Base-by-base conservation (phyloP, 306 rosid species). In the Castanea sativa region DNA sequence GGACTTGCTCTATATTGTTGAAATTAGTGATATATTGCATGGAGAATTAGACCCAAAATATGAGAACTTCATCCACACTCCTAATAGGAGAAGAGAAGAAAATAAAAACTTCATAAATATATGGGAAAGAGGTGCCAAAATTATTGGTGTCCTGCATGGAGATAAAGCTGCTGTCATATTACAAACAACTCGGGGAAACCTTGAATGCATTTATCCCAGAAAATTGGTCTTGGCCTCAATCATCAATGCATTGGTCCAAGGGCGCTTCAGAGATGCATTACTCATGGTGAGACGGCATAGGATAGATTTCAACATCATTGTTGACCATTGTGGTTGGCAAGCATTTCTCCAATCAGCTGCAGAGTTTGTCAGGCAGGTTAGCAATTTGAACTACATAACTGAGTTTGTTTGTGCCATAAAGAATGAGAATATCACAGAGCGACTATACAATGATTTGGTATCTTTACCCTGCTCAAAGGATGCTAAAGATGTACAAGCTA, bases 61-160 rank as follows among this genome's bases (percentile, higher is more conserved):
- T 68, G 86, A 83, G 29, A 82, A 80, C 84, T 88, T 90, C 59
- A 68, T 89, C 80, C 91, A 79, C 6, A 79, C 83, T 73, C 80
- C 71, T 73, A 87, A 69, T 73, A 89, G 88, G 69, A 83, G 83
- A 75, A 87, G 79, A 81, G 90, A 79, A 77, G 94, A 88, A 83
- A 84, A 69, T 81, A 83, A 60, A 70, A 93, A 86, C 77, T 84
- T 81, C 70, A 85, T 95, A 76, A 87, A 86, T 73, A 87, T 95
- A 74, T 95, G 99, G 99, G 99, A 95, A 87, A 93, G 93, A 87
- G 94, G 96, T 74, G 94, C 99, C 80, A 91, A 83, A 91, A 80
- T 93, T 85, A 86, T 85, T 52, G 99, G 98, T 19, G 93, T 89
- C 51, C 79, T 95, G 43, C 97, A 95, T 85, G 99, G 98, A 58